phyloP scores from a whole-genome alignment of 805 yeast genomes.

The Zygosaccharomyces lentus region DNA sequence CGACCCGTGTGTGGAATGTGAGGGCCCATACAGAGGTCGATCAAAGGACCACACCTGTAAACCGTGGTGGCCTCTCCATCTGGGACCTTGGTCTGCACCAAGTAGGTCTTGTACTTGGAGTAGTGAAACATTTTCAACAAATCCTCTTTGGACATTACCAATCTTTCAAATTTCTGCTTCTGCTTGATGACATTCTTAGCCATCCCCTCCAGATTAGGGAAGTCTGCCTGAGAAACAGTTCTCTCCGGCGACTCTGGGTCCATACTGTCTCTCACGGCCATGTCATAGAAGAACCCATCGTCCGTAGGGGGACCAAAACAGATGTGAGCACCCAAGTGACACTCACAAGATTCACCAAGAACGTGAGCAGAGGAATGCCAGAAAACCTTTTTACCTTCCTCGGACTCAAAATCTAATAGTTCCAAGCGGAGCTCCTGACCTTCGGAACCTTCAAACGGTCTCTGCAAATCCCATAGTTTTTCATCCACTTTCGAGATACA shows the following conservation, averaged over 20 bases:
- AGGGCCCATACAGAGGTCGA: conserved; percentile 96
- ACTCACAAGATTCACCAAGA: conserved; percentile 96
- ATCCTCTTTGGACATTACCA: conserved; percentile 88
- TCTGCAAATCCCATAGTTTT: conserved; percentile 87
- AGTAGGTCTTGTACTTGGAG: conserved; percentile 90
- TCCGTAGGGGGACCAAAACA: conserved; percentile 95
- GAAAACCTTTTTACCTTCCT: conserved; percentile 93
- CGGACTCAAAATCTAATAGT: conserved; percentile 83
- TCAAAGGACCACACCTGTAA: conserved; percentile 95
- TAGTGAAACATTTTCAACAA: conserved; percentile 88
- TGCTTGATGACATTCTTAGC: conserved; percentile 89
- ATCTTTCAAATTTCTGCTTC: conserved; percentile 91
- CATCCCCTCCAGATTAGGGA: conserved; percentile 75
- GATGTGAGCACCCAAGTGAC: conserved; percentile 91
- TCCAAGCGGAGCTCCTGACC: conserved; percentile 47
- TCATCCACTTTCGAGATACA: conserved; percentile 91
- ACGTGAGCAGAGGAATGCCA: conserved; percentile 99
- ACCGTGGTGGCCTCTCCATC: conserved; percentile 96
- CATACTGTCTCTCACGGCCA: conserved; percentile 54
- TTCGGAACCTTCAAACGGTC: conserved; percentile 74
- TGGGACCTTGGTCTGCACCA: conserved; percentile 84
- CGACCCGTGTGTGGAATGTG: conserved; percentile 97
- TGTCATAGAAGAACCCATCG: conserved; percentile 97
- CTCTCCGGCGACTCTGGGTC: conserved; percentile 57
- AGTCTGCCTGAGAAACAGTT: conserved; percentile 77